Evolutionary conservation across 352 stramenopile genomes (phyloP).

Genomic region (Pythium aristosporum): DNA sequence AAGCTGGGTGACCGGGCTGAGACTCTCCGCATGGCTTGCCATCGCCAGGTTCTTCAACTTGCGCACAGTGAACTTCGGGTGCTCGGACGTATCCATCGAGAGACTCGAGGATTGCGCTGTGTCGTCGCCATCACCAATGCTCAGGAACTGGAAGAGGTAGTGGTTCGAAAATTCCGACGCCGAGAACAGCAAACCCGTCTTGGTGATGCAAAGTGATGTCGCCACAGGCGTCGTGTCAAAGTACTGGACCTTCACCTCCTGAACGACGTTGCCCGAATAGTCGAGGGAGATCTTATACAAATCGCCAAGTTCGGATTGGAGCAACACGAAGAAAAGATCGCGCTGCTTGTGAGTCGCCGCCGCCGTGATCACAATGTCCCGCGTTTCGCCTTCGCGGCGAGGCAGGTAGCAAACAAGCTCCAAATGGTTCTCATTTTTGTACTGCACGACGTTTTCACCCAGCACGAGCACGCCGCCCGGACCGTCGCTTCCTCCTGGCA

Average conservation of each 20-base stretch:
- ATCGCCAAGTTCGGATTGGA: constrained; percentile 98
- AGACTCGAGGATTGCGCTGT: constrained; percentile 72
- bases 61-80: constrained; percentile 69
- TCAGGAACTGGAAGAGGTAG: constrained; percentile 97
- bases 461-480: constrained; percentile 95
- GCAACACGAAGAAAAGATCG: constrained; percentile 97
- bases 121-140: constrained; percentile 92
- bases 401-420: constrained; percentile 76
- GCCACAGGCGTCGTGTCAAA: constrained; percentile 97
- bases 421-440: constrained; percentile 94
- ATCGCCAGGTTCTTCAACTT: constrained; percentile 90
- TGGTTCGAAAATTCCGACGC: constrained; percentile 98
- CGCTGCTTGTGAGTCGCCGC: constrained; percentile 93
- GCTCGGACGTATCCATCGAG: constrained; percentile 62
- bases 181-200: constrained; percentile 96
- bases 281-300: constrained; percentile 97
- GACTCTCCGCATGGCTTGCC: constrained; percentile 75
- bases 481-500: constrained; percentile 80
- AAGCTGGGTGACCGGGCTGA: constrained; percentile 95
- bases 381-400: constrained; percentile 68
- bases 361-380: constrained; percentile 92
- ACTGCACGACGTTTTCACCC: constrained; percentile 96
- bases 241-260: constrained; percentile 90
- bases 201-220: constrained; percentile 96
- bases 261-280: constrained; percentile 77